Evolutionary conservation across 2,329 filamentous ascomycete species (phyloP).

Genomic region (Trichoderma hamatum): DNA sequence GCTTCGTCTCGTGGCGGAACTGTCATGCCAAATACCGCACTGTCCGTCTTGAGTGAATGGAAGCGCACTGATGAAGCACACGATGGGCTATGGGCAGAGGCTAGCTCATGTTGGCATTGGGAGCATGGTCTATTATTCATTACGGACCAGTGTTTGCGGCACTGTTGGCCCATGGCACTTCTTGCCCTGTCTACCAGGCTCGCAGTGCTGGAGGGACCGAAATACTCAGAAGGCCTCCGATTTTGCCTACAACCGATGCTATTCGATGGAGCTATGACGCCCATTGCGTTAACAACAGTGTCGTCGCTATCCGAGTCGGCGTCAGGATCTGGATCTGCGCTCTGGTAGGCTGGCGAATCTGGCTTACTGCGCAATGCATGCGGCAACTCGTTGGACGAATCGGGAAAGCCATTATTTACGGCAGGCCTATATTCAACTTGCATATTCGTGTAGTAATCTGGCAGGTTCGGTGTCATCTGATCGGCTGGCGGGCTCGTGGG

Average conservation of each 20-base stretch:
- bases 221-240: neutral
- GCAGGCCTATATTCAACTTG: neutral
- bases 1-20: neutral
- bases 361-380: neutral
- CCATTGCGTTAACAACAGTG: neutral
- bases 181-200: neutral
- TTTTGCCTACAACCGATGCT: neutral
- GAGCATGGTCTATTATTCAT: neutral
- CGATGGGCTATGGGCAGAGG: neutral
- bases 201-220: neutral
- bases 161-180: neutral
- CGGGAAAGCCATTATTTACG: neutral
- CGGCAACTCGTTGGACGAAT: neutral
- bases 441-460: neutral
- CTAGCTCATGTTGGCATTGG: neutral
- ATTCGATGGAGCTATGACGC: neutral
- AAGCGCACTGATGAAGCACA: neutral
- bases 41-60: neutral
- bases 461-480: neutral
- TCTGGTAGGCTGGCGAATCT: neutral
- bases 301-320: neutral
- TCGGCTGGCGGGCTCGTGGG: neutral
- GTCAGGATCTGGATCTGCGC: neutral
- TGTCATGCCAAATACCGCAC: neutral
- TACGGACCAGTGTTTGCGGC: neutral